Evolutionary conservation across 1,284 basidiomycete genomes (phyloP), one percentile per base, ranked within the genome.

Genomic region (Malassezia dermatis): DNA sequence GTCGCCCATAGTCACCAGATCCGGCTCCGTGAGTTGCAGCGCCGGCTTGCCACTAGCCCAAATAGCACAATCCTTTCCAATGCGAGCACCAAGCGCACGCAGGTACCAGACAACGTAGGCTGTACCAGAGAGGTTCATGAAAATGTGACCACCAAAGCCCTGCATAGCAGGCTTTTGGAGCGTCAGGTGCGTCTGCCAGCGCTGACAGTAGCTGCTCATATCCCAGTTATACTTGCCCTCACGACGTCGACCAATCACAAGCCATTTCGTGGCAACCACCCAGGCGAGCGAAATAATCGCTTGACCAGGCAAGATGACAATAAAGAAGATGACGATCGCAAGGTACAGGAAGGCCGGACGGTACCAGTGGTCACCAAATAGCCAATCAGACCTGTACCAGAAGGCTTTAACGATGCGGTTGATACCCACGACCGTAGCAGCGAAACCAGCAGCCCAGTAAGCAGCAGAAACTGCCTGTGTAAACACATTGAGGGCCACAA

Each of bases 221-320:
- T 74, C 70, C 71, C 71, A 74, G 49, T 74, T 71, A 63, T 72
- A 74, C 34, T 70, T 64, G n/a, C 71, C 71, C 48, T 74, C 71
- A 35, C 66, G 64, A 44, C 71, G 61, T 7, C 70, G 62, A 19
- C 71, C 71, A 51, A 74, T 74, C 23, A 74, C 53, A 1, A 64
- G 58, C 71, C 71, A 74, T 53, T 74, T 74, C 34, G 71, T 73
- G 3, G 39, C 61, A 39, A 74, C 63, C 30, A 67, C 64, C 71
- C 71, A 74, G 12, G 40, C 17, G 44, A 74, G 65, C 3, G 71
- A 65, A 17, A 73, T 51, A 19, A 71, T 17, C 19, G 64, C 65
- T 58, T 72, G 70, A 3, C 62, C 30, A 24, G 60, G 58, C 35
- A 74, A 53, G 19, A 72, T 63, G n/a, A 72, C 60, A 34, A 70